These are phyloP conservation scores for Quercus suber DNA, from an alignment of 306 rosid species.

Conservation along the genomic window DNA sequence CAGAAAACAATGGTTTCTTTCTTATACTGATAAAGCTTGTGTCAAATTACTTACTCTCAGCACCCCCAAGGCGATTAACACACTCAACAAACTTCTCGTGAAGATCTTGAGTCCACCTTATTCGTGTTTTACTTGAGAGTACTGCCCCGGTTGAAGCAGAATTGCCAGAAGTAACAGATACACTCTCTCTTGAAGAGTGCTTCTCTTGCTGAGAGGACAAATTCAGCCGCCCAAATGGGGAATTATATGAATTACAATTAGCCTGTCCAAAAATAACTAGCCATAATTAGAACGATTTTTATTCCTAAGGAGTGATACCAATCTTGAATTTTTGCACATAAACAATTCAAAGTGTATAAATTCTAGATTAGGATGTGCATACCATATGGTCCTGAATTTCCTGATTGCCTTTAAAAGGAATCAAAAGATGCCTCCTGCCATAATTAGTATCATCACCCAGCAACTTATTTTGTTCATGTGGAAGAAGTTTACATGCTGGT, in stretches of 20 bases:
- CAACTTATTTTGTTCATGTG: constrained; percentile 36
- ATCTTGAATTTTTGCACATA: neutral
- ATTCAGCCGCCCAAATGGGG: constrained; percentile 33
- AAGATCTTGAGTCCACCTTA: constrained; percentile 93
- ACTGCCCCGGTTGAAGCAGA: constrained; percentile 36
- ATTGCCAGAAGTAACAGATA: constrained; percentile 24
- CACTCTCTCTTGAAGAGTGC: constrained; percentile 42
- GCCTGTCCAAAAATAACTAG: constrained; percentile 28
- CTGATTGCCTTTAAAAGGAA: constrained; percentile 44
- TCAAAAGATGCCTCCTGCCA: constrained; percentile 25
- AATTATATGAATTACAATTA: constrained; percentile 32
- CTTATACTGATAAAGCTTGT: neutral
- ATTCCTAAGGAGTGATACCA: neutral
- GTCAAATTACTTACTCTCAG: constrained; percentile 56
- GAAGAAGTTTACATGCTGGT: constrained; percentile 25
- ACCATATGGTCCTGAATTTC: constrained; percentile 57
- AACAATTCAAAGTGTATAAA: neutral
- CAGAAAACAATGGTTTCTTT: constrained; percentile 3
- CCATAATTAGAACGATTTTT: neutral
- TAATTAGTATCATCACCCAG: constrained; percentile 29
- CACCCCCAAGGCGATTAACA: constrained; percentile 81
- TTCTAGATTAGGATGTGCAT: constrained; percentile 12
- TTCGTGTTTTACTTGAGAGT: constrained; percentile 55
- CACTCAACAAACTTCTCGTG: constrained; percentile 86
- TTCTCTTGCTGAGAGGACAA: constrained; percentile 49